A percentile compares a stretch with the other conserved stretches of the same genome.
These are phyloP conservation scores for Podospora pseudoanserina DNA, from an alignment of 495 filamentous ascomycete genomes.

Conservation along the genomic window DNA sequence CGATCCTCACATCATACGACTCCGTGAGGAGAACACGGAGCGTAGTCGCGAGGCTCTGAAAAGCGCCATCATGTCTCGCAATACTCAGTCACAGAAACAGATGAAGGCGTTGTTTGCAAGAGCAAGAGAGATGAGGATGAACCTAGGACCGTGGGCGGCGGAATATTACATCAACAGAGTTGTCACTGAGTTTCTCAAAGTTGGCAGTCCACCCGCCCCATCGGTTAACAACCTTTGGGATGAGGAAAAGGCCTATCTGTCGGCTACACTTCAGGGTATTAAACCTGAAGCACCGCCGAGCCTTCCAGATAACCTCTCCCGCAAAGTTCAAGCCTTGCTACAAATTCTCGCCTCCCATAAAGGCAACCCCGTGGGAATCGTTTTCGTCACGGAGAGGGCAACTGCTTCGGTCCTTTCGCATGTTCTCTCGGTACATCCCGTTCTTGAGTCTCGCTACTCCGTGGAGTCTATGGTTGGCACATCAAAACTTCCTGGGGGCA, in stretches of 20 bases:
- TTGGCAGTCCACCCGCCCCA: conserved; percentile 18
- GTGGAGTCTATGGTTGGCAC: conserved; percentile 71
- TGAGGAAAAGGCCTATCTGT: conserved; percentile 61
- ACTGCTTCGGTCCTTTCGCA: conserved; percentile 64
- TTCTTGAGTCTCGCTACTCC: conserved; percentile 53
- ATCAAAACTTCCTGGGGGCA: conserved; percentile 48
- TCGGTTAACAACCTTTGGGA: conserved; percentile 41
- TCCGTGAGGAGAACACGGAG: conserved; percentile 39
- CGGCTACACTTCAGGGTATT: conserved; percentile 47
- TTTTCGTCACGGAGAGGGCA: conserved; percentile 75
- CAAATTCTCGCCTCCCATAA: conserved; percentile 43
- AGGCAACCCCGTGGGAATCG: conserved; percentile 59
- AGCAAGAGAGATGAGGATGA: conserved; percentile 49
- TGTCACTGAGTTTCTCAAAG: conserved; percentile 45
- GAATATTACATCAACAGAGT: conserved; percentile 66
- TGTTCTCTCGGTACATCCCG: conserved; percentile 60
- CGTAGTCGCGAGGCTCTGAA: conserved; percentile 39
- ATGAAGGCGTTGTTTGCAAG: conserved; percentile 56
- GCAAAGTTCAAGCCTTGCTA: conserved; percentile 55
- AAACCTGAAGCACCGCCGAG: conserved; percentile 31
- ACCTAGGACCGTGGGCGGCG: conserved; percentile 71
- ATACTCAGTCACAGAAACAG: conserved; percentile 63
- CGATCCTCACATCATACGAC: conserved; percentile 67
- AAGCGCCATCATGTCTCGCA: conserved; percentile 45
- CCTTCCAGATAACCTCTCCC: conserved; percentile 37